Percentiles rank a stretch among this genome's conserved stretches.
phyloP scores from a whole-genome alignment of 371 early-diverging fungal genomes.

The Chytridium lagenaria region DNA sequence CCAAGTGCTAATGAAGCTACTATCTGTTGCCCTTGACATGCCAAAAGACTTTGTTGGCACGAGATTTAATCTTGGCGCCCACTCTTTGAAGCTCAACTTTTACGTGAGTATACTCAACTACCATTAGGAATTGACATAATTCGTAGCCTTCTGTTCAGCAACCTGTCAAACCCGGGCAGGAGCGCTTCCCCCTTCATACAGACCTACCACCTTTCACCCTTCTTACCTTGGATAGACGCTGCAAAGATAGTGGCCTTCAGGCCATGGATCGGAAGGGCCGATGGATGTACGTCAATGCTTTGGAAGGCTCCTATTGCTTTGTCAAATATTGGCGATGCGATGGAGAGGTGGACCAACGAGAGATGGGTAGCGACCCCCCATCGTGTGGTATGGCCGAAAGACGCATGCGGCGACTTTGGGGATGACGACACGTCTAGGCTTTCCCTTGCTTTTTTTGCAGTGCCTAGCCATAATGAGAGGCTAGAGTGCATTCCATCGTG shows the following conservation, averaged over 20 bases:
- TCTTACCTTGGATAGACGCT: not conserved
- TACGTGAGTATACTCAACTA: too few relatives aligned
- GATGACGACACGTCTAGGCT: not conserved
- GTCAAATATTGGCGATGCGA: slow-evolving; percentile 9
- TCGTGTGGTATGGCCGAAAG: not conserved
- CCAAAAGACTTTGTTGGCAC: not conserved
- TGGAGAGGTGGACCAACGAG: slow-evolving; percentile 5
- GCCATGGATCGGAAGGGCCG: not conserved
- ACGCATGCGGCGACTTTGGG: not conserved
- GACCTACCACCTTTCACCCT: not conserved
- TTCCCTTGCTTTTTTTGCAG: slow-evolving; percentile 1
- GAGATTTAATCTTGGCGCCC: slow-evolving; percentile 1
- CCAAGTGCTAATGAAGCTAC: not conserved
- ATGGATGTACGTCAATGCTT: not conserved
- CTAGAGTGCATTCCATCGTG: slow-evolving; percentile 2
- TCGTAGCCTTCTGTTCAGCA: too few relatives aligned
- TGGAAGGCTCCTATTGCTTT: not conserved
- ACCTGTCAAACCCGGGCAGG: not conserved
- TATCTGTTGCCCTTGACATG: not conserved
- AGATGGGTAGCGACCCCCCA: slow-evolving; percentile 1
- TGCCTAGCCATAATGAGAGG: not conserved
- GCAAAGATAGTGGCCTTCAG: not conserved
- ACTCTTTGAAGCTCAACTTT: slow-evolving; percentile 5
- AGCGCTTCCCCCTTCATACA: not conserved
- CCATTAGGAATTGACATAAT: too few relatives aligned